Evolutionary conservation across 169 alveolate genomes (phyloP), one percentile per base, ranked within the genome.

Genomic region (Eimeria maxima): DNA sequence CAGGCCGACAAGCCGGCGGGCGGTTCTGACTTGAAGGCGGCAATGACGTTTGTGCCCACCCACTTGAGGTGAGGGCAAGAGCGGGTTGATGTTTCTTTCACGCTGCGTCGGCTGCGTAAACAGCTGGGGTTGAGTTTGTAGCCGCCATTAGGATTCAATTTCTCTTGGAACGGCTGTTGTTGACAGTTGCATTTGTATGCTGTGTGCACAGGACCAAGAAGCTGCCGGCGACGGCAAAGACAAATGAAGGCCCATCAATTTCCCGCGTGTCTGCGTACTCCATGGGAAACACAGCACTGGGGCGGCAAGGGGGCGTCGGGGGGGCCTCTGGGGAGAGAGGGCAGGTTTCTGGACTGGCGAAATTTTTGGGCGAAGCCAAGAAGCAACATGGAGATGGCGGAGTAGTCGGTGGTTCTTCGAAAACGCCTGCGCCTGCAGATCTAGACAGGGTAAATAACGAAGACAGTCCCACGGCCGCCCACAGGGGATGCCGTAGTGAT

Each of bases 261-360:
- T 83, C 92, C 11, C 92, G 53, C n/a, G 92, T 83, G 55, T 83
- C 92, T 83, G 92, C 92, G 55, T 83, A 83, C 76, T 83, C 92
- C 33, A 83, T 83, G 92, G 92, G 92, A 1, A 42, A 74, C 18
- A 76, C 57, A 57, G 92, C 92, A 5, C 92, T 83, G 33, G 74
- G 92, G 50, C 92, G 92, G 16, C 92, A 83, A 55, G 92, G 42
- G 20, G 71, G 76, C 92, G 20, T 74, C 71, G 76, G 74, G 6
- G 74, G 74, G 27, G 74, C 76, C 47, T 29, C 92, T 3, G 71
- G 74, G 8, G 90, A 18, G 33, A 45, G 22, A 50, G 88, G 53
- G 33, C 69, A 63, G 2, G 14, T 55, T 4, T 83, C 92, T 11
- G 92, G 92, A 13, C 29, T 83, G 38, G 92, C 92, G 7, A 42